These are phyloP conservation scores for Mantamonas sphyraenae DNA, from an alignment of 78 protist species.

Conservation along the genomic window DNA sequence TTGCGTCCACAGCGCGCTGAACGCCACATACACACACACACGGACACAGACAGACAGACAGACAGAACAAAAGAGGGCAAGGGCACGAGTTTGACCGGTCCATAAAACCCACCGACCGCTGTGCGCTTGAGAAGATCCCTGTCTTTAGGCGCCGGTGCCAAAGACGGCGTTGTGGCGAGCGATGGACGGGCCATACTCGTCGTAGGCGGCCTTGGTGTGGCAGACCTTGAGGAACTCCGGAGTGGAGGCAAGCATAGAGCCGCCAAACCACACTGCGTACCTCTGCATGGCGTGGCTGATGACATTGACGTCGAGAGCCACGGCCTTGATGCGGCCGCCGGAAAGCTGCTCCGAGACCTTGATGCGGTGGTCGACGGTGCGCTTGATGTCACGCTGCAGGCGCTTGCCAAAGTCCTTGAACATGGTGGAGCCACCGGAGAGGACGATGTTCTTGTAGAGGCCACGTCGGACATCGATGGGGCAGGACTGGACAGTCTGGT, in stretches of 20 bases:
- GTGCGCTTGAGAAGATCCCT: no score
- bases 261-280: conserved; percentile 98
- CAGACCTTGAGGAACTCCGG: conserved; percentile 81
- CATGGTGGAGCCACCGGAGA: conserved; percentile 99
- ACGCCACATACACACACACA: no score
- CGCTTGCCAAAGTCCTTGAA: conserved; percentile 92
- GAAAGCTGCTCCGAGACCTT: conserved; percentile 45
- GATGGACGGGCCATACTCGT: conserved; percentile 91
- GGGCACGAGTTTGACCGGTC: no score
- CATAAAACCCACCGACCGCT: no score
- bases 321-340: conserved; percentile 65
- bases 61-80: no score
- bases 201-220: conserved; percentile 89
- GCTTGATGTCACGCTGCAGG: conserved; percentile 83
- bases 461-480: conserved; percentile 93
- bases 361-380: conserved; percentile 60
- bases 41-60: no score
- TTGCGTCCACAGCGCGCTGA: no score
- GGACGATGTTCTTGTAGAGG: conserved; percentile 91
- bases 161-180: conserved; percentile 77
- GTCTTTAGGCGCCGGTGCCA: conserved; percentile 29
- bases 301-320: conserved; percentile 88
- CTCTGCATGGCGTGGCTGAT: conserved; percentile 85
- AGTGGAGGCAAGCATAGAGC: conserved; percentile 83
- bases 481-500: conserved; percentile 76